phyloP scores from a whole-genome alignment of 805 yeast genomes.

The Suhomyces emberorum region DNA sequence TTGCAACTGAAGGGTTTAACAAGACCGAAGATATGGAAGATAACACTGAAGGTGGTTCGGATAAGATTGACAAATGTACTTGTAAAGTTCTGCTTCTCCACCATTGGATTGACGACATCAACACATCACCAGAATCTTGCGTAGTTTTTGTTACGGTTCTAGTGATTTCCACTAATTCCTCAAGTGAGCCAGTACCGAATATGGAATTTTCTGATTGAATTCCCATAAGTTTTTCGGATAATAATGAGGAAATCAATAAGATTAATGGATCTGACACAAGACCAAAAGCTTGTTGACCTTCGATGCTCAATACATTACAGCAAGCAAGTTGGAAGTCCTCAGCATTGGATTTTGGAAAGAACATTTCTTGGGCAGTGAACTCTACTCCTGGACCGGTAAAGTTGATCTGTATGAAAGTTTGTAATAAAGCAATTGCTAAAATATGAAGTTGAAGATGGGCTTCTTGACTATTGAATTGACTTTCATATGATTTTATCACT shows the following conservation, averaged over 20 bases:
- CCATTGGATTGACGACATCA: constrained; percentile 57
- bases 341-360: constrained; percentile 21
- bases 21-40: constrained; percentile 41
- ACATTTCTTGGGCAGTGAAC: constrained; percentile 27
- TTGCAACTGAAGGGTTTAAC: constrained; percentile 31
- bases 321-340: constrained; percentile 25
- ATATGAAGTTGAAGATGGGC: constrained; percentile 23
- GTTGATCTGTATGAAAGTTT: constrained; percentile 69
- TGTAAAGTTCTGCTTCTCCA: constrained; percentile 73
- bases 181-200: constrained; percentile 32
- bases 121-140: constrained; percentile 20
- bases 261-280: constrained; percentile 37
- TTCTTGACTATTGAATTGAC: constrained; percentile 9
- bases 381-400: constrained; percentile 77
- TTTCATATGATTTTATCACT: constrained; percentile 8
- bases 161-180: constrained; percentile 19
- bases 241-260: constrained; percentile 24
- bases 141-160: constrained; percentile 4
- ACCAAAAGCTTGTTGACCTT: constrained; percentile 72
- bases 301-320: constrained; percentile 43
- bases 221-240: constrained; percentile 43
- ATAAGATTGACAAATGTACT: constrained; percentile 58
- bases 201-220: constrained; percentile 36
- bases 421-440: constrained; percentile 58
- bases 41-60: constrained; percentile 56